Percentiles rank a stretch among this genome's conserved stretches.
Conservation (phyloP, 495 filamentous ascomycete species). For the Annulohypoxylon stygium region DNA sequence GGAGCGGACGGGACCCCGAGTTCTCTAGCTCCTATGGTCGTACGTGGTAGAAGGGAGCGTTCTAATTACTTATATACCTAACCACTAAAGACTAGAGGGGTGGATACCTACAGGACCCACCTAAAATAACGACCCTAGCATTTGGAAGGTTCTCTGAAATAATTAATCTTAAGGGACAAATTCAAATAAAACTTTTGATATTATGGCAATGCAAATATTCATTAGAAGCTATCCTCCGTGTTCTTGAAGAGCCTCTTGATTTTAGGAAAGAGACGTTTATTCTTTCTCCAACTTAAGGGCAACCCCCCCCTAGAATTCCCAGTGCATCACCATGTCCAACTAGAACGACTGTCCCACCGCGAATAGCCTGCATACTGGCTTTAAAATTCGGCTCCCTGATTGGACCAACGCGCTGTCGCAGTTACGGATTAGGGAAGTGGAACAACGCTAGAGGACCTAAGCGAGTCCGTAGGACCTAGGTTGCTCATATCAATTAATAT, state of each 20-base stretch:
- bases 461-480: background rate
- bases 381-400: background rate
- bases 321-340: too few species aligned
- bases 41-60: constrained; percentile 41
- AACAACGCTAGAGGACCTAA: background rate
- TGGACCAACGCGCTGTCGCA: background rate
- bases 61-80: background rate
- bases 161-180: background rate
- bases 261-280: too few species aligned
- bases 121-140: background rate
- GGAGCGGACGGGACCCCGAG: constrained; percentile 65
- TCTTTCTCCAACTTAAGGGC: too few species aligned
- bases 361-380: background rate
- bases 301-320: too few species aligned
- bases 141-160: background rate
- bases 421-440: background rate
- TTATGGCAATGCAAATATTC: background rate
- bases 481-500: background rate
- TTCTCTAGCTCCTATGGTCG: constrained; percentile 61
- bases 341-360: too few species aligned
- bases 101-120: background rate
- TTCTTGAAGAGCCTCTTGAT: background rate
- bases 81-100: too few species aligned
- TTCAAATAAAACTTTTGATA: background rate
- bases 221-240: background rate